Percentiles rank a stretch among this genome's conserved stretches.
phyloP scores from a whole-genome alignment of 1,284 basidiomycete genomes.

The Cutaneotrichosporon cavernicola region DNA sequence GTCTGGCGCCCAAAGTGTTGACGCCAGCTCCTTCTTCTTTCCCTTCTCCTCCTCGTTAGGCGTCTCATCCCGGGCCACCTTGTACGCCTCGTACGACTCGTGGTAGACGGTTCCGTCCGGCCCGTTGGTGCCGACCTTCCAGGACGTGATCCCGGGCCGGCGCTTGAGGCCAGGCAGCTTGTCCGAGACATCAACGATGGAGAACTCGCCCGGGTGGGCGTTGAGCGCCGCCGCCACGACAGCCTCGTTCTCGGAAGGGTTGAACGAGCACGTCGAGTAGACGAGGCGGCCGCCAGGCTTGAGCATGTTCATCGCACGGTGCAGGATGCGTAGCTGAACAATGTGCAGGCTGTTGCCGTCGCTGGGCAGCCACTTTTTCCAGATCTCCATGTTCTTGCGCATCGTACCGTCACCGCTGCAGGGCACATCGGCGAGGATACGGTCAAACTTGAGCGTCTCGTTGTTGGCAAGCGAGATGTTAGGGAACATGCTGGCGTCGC shows the following conservation, averaged over 20 bases:
- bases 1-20: slow-evolving; percentile 65
- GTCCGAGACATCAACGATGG: slow-evolving; percentile 74
- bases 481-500: slow-evolving; percentile 87
- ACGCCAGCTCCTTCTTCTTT: slow-evolving; percentile 58
- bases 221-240: slow-evolving; percentile 84
- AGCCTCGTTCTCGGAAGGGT: slow-evolving; percentile 97
- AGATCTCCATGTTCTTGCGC: slow-evolving; percentile 91
- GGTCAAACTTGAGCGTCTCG: slow-evolving; percentile 73
- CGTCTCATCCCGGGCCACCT: slow-evolving; percentile 26
- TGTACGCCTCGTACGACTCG: slow-evolving; percentile 41
- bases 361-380: slow-evolving; percentile 85
- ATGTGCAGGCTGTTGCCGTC: slow-evolving; percentile 92
- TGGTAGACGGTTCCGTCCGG: slow-evolving; percentile 25
- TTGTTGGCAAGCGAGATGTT: slow-evolving; percentile 58
- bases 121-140: slow-evolving; percentile 62
- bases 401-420: slow-evolving; percentile 94
- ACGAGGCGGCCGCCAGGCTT: slow-evolving; percentile 84
- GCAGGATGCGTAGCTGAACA: slow-evolving; percentile 86
- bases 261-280: slow-evolving; percentile 97
- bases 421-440: slow-evolving; percentile 95
- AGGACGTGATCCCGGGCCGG: slow-evolving; percentile 69
- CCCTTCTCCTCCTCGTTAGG: slow-evolving; percentile 40
- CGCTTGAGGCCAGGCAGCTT: slow-evolving; percentile 71
- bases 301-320: slow-evolving; percentile 87
- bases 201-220: slow-evolving; percentile 73